Conservation (phyloP, 805 yeast genomes). For the Wickerhamiella spandovensis region DNA sequence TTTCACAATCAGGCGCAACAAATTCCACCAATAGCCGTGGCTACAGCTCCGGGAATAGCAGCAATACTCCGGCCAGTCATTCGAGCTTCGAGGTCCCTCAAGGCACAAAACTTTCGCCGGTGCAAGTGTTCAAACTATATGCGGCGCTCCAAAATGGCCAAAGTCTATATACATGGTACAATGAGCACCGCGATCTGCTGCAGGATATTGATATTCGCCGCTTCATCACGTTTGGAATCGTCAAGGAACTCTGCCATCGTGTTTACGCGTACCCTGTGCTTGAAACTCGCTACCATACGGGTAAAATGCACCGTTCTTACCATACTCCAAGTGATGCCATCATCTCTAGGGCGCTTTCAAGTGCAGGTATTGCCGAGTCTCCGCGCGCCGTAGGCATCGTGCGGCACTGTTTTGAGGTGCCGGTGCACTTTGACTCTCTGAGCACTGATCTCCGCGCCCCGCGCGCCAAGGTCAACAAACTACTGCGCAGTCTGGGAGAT, state of each 20-base stretch:
- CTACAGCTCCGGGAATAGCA: background rate
- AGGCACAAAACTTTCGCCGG: conserved; percentile 3
- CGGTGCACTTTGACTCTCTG: conserved; percentile 14
- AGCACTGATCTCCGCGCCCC: conserved; percentile 18
- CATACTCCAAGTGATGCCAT: background rate
- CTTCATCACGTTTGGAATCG: conserved; percentile 74
- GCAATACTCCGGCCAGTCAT: conserved; percentile 2
- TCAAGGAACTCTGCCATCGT: conserved; percentile 70
- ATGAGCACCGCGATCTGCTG: conserved; percentile 45
- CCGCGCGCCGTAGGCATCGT: conserved; percentile 2
- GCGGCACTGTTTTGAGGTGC: conserved; percentile 6
- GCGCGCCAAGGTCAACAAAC: conserved; percentile 11
- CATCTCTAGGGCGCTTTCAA: background rate
- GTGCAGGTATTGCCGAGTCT: conserved; percentile 3
- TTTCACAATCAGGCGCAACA: background rate
- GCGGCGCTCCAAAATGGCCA: conserved; percentile 66
- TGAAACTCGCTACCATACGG: conserved; percentile 12
- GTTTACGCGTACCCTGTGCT: conserved; percentile 64
- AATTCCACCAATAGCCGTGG: background rate
- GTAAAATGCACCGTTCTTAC: background rate
- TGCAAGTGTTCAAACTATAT: conserved; percentile 51
- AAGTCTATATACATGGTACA: conserved; percentile 69
- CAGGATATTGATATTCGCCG: conserved; percentile 66
- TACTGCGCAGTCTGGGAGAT: conserved; percentile 15
- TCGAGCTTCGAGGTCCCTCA: conserved; percentile 1